phyloP scores from a whole-genome alignment of 2,329 filamentous ascomycete species.

The Helotiales sp. region DNA sequence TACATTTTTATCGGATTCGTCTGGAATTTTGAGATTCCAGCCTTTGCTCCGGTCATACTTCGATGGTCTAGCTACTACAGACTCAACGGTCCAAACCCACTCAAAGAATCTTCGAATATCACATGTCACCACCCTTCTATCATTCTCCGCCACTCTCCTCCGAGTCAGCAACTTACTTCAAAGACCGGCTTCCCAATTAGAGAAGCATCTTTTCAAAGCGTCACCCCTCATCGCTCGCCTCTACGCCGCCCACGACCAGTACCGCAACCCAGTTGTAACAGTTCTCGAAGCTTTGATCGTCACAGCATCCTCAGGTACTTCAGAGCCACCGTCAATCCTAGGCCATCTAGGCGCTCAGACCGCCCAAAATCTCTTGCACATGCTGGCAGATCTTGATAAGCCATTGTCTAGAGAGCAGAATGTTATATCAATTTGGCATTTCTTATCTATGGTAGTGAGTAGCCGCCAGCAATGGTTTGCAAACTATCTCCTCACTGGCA shows the following conservation, averaged over 20 bases:
- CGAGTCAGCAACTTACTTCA: constrained; percentile 66
- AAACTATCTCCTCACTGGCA: constrained; percentile 86
- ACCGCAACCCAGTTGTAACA: constrained; percentile 64
- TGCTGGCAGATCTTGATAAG: constrained; percentile 74
- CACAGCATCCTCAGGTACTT: constrained; percentile 61
- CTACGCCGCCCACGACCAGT: constrained; percentile 68
- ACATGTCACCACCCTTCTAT: constrained; percentile 65
- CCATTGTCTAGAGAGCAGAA: constrained; percentile 68
- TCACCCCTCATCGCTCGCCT: constrained; percentile 75
- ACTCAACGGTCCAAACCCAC: constrained; percentile 61
- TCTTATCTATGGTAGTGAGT: constrained; percentile 82
- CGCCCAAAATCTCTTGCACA: constrained; percentile 79
- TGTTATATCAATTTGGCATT: constrained; percentile 74
- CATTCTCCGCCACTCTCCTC: constrained; percentile 69
- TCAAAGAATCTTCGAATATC: constrained; percentile 54
- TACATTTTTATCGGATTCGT: constrained; percentile 70
- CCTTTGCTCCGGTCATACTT: constrained; percentile 73
- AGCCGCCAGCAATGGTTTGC: constrained; percentile 96
- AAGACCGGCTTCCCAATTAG: constrained; percentile 63
- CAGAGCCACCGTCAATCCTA: constrained; percentile 91
- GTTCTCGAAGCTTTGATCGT: constrained; percentile 74
- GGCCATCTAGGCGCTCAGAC: constrained; percentile 82
- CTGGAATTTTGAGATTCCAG: constrained; percentile 72
- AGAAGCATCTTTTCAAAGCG: constrained; percentile 78
- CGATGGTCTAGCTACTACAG: constrained; percentile 57